These are phyloP conservation scores for Aspergillus aculeatus DNA, from an alignment of 2,329 filamentous ascomycete genomes.

Conservation along the genomic window DNA sequence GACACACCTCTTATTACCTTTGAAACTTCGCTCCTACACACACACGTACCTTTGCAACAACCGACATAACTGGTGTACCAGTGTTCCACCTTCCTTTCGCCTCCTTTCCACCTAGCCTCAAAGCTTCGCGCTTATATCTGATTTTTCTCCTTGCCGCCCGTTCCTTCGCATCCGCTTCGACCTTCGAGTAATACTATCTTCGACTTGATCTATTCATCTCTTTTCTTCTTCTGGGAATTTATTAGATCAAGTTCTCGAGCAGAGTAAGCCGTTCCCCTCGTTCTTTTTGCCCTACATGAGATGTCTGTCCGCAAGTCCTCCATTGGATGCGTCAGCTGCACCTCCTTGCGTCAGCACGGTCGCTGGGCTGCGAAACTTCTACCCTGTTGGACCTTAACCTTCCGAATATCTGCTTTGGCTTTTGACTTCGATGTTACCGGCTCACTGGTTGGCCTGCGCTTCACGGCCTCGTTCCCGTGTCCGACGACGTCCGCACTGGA, in stretches of 20 bases:
- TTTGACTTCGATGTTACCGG: slow-evolving; percentile 10
- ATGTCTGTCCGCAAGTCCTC: slow-evolving; percentile 2
- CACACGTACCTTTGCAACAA: neutral
- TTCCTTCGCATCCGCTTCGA: slow-evolving; percentile 12
- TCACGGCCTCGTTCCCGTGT: slow-evolving; percentile 5
- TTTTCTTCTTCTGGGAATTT: neutral
- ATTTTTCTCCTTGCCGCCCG: slow-evolving; percentile 19
- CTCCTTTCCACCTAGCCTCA: slow-evolving; percentile 21
- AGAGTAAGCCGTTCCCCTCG: slow-evolving; percentile 11
- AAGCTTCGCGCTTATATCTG: slow-evolving; percentile 17
- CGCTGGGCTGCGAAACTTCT: neutral
- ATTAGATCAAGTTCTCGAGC: slow-evolving; percentile 4
- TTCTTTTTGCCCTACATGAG: neutral
- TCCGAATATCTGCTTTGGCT: slow-evolving; percentile 1
- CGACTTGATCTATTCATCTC: slow-evolving; percentile 11
- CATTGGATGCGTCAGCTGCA: slow-evolving; percentile 11
- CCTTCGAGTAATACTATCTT: slow-evolving; percentile 13
- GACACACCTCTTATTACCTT: slow-evolving; percentile 1
- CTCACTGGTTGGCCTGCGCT: neutral
- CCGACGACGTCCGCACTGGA: slow-evolving; percentile 16
- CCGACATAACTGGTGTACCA: slow-evolving; percentile 11
- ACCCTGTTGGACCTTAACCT: slow-evolving; percentile 1
- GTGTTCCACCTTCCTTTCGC: slow-evolving; percentile 20
- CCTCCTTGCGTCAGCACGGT: slow-evolving; percentile 21
- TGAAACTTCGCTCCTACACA: neutral